These are phyloP conservation scores for Candida tammaniensis DNA, from an alignment of 805 yeast species.

Conservation along the genomic window DNA sequence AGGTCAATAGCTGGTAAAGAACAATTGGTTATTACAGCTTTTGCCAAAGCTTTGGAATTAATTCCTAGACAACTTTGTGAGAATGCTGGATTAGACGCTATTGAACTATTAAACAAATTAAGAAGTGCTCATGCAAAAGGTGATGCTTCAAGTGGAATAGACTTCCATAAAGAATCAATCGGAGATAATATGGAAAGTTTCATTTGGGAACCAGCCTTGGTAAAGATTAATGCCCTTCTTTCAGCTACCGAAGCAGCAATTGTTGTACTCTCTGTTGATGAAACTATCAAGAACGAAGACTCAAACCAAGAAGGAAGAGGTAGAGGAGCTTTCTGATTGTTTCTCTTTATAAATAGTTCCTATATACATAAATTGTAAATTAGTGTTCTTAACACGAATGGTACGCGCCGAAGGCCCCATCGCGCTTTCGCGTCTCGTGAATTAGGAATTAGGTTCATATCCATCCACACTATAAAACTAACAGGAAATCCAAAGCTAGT, in stretches of 20 bases:
- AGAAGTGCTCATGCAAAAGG: slow-evolving; percentile 95
- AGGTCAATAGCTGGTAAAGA: slow-evolving; percentile 92
- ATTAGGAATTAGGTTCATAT: slow-evolving; percentile 1
- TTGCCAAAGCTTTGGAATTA: slow-evolving; percentile 91
- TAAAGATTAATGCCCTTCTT: slow-evolving; percentile 88
- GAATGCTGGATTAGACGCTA: slow-evolving; percentile 98
- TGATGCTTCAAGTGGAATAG: slow-evolving; percentile 88
- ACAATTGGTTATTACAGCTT: slow-evolving; percentile 87
- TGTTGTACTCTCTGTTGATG: slow-evolving; percentile 91
- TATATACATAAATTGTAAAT: slow-evolving; percentile 1
- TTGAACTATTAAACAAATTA: slow-evolving; percentile 86
- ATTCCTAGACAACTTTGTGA: slow-evolving; percentile 98
- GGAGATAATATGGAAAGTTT: slow-evolving; percentile 82
- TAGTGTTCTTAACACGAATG: too few species aligned
- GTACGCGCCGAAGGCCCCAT: not conserved
- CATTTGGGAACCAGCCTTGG: slow-evolving; percentile 98
- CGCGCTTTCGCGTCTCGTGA: slow-evolving; percentile 6
- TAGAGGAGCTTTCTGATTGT: slow-evolving; percentile 48
- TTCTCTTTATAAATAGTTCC: slow-evolving; percentile 4
- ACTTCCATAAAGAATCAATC: slow-evolving; percentile 78
- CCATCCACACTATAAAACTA: too few species aligned
- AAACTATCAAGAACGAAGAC: slow-evolving; percentile 77
- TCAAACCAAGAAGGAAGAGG: slow-evolving; percentile 43
- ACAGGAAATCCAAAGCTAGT: too few species aligned
- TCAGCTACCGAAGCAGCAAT: slow-evolving; percentile 98